These are phyloP conservation scores for Euphrasia confusa DNA, from an alignment of 257 asterid genomes.

Conservation along the genomic window DNA sequence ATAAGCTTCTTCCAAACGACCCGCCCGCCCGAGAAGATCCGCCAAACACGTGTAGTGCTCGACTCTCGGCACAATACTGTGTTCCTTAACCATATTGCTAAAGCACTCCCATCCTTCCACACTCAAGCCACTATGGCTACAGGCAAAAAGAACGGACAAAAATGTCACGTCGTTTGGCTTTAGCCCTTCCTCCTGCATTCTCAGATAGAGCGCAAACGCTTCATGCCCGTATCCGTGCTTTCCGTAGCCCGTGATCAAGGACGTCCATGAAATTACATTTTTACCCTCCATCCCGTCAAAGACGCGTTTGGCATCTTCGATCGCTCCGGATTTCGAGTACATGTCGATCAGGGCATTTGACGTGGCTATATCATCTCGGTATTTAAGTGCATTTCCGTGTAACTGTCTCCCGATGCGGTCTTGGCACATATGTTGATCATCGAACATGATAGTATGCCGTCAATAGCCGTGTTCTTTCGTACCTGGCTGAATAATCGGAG, in stretches of 20 bases:
- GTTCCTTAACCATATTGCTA: constrained; percentile 33
- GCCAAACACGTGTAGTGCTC: constrained; percentile 51
- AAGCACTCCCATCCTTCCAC: constrained; percentile 40
- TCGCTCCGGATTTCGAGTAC: constrained; percentile 60
- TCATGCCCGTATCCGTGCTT: constrained; percentile 40
- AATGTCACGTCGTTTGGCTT: constrained; percentile 50
- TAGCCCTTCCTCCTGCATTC: constrained; percentile 43
- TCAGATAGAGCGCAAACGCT: constrained; percentile 38
- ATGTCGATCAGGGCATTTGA: constrained; percentile 51
- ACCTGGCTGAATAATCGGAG: constrained; percentile 33
- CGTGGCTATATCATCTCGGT: constrained; percentile 29
- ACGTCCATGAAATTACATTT: constrained; percentile 56
- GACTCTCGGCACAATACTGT: constrained; percentile 32
- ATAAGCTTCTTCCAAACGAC: constrained; percentile 44
- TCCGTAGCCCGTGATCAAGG: constrained; percentile 48
- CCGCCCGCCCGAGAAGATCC: constrained; percentile 44
- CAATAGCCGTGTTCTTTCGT: constrained; percentile 28
- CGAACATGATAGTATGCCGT: constrained; percentile 39
- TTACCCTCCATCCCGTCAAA: constrained; percentile 43
- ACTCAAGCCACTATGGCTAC: constrained; percentile 51
- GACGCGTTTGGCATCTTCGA: constrained; percentile 40
- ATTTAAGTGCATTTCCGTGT: constrained; percentile 36
- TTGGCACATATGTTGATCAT: constrained; percentile 50
- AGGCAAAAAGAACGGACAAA: constrained; percentile 49
- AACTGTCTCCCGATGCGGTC: constrained; percentile 43